Conservation (phyloP, 2,329 filamentous ascomycete genomes). For the Colletotrichum tanaceti region DNA sequence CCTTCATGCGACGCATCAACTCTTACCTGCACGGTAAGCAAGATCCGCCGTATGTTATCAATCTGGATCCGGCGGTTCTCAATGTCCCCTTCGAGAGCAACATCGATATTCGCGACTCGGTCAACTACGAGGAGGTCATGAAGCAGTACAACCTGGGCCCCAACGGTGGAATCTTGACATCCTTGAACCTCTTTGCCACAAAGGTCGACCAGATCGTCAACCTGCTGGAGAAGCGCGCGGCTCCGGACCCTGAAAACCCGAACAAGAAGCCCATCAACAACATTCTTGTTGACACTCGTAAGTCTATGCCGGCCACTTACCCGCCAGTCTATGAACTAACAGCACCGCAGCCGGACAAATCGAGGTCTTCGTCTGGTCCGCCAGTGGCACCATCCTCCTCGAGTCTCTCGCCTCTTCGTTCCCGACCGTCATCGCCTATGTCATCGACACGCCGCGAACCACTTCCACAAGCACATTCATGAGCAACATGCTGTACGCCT, state of each 20-base stretch:
- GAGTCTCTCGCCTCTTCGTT: constrained; percentile 94
- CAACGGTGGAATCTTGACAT: constrained; percentile 96
- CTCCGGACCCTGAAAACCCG: constrained; percentile 70
- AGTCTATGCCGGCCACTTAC: constrained; percentile 31
- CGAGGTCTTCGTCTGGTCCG: constrained; percentile 98
- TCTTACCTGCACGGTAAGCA: constrained; percentile 86
- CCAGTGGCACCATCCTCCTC: constrained; percentile 91
- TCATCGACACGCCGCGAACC: constrained; percentile 96
- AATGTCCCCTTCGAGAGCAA: constrained; percentile 96
- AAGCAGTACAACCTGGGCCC: constrained; percentile 98
- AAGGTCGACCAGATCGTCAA: constrained; percentile 96
- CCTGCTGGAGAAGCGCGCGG: constrained; percentile 88
- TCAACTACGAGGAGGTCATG: constrained; percentile 99
- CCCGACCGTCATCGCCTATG: constrained; percentile 95
- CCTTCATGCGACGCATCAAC: constrained; percentile 99
- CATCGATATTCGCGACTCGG: constrained; percentile 98
- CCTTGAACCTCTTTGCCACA: constrained; percentile 94
- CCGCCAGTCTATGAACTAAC: not conserved
- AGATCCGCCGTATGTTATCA: constrained; percentile 91
- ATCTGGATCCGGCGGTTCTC: constrained; percentile 94
- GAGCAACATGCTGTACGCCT: constrained; percentile 99
- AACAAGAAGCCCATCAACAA: constrained; percentile 76
- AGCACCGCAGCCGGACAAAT: constrained; percentile 80
- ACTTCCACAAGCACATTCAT: constrained; percentile 97
- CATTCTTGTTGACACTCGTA: constrained; percentile 89